Base-by-base conservation (phyloP, 148 eudicot species). In the Camellia japonica region DNA sequence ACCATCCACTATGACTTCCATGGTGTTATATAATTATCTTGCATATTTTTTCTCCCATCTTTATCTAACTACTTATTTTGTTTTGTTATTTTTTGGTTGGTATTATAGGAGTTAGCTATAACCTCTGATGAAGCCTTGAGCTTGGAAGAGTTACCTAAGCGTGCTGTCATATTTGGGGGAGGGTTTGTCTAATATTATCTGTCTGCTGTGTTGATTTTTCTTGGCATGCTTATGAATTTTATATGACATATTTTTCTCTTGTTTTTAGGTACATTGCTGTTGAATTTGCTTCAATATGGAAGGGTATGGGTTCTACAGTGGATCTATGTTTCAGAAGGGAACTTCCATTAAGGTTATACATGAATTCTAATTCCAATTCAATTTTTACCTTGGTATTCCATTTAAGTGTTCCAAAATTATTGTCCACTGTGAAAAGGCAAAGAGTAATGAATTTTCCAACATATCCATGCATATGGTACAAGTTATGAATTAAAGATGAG, bases 241-340 rank as follows among this genome's bases (percentile, higher is more conserved):
- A 30, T 11, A 18, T 76, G 77, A 47, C 58, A 68, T 51, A 0
- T 30, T 23, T 62, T 71, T 44, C 79, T 65, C 13, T 71, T 78
- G 8, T 82, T 61, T 82, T 61, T 75, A 96, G 99, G 90, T 96
- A 96, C 80, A 96, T 96, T 81, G 97, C 99, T 88, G 97, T 96
- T 88, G 99, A 96, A 87, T 96, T 96, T 86, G 99, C 98, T 89
- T 93, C 99, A 68, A 96, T 96, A 82, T 96, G 99, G 99, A 90
- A 97, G 51, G 99, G 99, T 73, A 93, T 96, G 98, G 99, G 99
- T 55, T 86, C 89, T 72, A 88, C 88, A 6, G 99, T 96, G 49
- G 92, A 93, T 84, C 86, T 96, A 30, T 90, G 75, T 74, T 96
- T 87, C 88, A 91, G 99, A 83, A 92, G 83, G 88, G 99, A 96